Percentiles rank a stretch among this genome's conserved stretches.
Evolutionary conservation across 2,329 filamentous ascomycete species (phyloP).

Genomic region (Diplodia sapinea): DNA sequence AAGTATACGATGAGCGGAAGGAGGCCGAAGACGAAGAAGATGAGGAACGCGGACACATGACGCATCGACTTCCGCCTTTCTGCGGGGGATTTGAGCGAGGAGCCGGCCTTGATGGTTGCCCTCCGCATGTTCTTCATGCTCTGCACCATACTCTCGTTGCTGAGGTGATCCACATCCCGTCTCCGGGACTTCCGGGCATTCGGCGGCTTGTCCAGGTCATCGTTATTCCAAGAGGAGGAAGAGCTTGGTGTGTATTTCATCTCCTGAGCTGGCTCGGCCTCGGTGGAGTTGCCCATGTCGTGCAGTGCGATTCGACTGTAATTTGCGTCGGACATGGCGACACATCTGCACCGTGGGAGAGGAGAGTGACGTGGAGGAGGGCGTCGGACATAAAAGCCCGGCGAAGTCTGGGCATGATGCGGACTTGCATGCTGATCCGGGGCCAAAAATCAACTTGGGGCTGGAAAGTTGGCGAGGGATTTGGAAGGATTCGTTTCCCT

Average conservation of each 20-base stretch:
- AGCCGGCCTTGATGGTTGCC: neutral
- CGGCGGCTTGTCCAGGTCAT: neutral
- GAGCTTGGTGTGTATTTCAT: neutral
- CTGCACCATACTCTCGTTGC: neutral
- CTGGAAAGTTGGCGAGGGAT: no score
- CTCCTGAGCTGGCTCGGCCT: neutral
- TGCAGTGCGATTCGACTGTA: conserved; percentile 9
- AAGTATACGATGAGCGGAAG: conserved; percentile 13
- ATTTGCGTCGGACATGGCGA: neutral
- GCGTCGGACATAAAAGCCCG: no score
- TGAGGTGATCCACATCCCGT: neutral
- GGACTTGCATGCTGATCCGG: no score
- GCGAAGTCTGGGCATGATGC: no score
- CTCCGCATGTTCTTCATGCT: neutral
- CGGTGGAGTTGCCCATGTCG: neutral
- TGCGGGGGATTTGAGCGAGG: neutral
- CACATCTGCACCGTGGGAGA: neutral
- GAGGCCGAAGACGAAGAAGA: conserved; percentile 8
- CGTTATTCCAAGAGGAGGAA: neutral
- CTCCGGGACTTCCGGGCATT: neutral
- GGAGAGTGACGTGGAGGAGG: no score
- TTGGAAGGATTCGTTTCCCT: no score
- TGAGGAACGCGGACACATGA: neutral
- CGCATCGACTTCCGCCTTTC: neutral
- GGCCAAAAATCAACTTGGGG: no score